phyloP scores from a whole-genome alignment of 2,329 filamentous ascomycete genomes.

The Sporothrix mexicana region DNA sequence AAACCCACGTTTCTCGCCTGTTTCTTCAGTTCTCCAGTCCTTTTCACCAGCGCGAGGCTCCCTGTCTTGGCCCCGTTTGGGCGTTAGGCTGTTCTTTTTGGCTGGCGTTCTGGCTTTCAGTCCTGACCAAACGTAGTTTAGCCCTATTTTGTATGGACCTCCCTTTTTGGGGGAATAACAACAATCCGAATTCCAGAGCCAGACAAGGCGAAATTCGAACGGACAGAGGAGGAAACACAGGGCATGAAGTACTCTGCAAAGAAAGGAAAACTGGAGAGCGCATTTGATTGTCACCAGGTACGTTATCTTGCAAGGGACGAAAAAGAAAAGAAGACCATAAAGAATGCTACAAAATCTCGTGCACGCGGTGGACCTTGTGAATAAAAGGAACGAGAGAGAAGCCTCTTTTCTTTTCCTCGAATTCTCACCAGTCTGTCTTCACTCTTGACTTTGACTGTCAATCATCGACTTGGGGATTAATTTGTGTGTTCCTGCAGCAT shows the following conservation, averaged over 20 bases:
- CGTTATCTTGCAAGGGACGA: neutral
- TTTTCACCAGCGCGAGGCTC: constrained; percentile 25
- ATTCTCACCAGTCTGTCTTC: neutral
- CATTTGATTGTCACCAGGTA: neutral
- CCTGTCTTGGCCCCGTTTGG: constrained; percentile 13
- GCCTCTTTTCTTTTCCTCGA: neutral
- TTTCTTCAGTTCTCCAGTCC: constrained; percentile 7
- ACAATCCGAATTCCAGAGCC: constrained; percentile 20
- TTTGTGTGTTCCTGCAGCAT: constrained; percentile 16
- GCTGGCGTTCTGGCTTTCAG: constrained; percentile 3
- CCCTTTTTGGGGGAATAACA: constrained; percentile 22
- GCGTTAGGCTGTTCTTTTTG: neutral
- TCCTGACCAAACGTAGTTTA: constrained; percentile 2
- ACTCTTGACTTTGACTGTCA: neutral
- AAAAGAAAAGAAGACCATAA: constrained; percentile 9
- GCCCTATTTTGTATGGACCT: neutral
- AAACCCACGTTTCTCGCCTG: constrained; percentile 22
- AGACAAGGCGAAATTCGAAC: neutral
- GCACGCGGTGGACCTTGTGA: neutral
- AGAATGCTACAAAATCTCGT: constrained; percentile 6
- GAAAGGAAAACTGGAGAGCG: neutral
- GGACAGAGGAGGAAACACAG: too few species aligned
- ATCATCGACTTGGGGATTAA: neutral
- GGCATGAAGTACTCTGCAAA: neutral
- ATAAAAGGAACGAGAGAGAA: constrained; percentile 20